Conservation (phyloP, 345 rosid genomes). For the Gossypium longicalyx region DNA sequence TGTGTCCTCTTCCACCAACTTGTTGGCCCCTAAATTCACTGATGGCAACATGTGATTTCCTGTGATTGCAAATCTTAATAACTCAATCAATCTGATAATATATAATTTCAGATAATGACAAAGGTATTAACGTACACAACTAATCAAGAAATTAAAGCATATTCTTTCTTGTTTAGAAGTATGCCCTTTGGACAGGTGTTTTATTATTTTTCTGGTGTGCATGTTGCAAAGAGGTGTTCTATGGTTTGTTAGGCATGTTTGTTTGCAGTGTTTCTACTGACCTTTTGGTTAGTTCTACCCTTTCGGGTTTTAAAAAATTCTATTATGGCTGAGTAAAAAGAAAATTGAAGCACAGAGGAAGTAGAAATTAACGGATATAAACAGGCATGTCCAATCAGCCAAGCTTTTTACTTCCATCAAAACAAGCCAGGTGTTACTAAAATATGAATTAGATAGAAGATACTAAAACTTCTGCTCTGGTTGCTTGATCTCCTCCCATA, state of each 20-base stretch:
- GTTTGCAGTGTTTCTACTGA: too few relatives aligned
- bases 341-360: not conserved
- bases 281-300: too few relatives aligned
- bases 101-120: conserved; percentile 1
- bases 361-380: not conserved
- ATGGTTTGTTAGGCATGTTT: too few relatives aligned
- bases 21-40: conserved; percentile 63
- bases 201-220: too few relatives aligned
- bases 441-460: not conserved
- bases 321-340: too few relatives aligned
- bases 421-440: not conserved
- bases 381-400: not conserved
- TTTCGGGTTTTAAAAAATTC: too few relatives aligned
- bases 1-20: conserved; percentile 22
- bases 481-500: not conserved
- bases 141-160: not conserved
- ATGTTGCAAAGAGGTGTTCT: too few relatives aligned
- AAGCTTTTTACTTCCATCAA: conserved; percentile 10
- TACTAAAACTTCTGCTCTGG: not conserved
- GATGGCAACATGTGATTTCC: conserved; percentile 84
- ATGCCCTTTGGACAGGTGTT: too few relatives aligned
- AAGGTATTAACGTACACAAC: not conserved
- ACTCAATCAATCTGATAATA: not conserved
- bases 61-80: conserved; percentile 32
- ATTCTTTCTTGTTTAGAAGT: too few relatives aligned